Conservation (phyloP, 768 basidiomycete species). For the Trametes cingulata region DNA sequence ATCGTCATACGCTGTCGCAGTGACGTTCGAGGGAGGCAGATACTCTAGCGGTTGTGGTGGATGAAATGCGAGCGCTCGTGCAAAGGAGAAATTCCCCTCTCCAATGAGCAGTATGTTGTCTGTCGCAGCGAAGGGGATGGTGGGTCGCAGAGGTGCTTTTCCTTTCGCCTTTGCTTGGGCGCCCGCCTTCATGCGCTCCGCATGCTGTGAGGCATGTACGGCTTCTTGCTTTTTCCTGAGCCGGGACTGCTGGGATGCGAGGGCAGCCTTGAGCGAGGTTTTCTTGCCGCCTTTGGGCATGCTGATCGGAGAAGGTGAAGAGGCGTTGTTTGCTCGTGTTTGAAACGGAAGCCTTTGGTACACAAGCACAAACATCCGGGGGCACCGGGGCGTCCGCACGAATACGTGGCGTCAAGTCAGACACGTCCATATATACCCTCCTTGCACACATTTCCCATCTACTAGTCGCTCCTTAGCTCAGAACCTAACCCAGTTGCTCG, state of each 20-base stretch:
- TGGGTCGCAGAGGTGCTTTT: conserved; percentile 40
- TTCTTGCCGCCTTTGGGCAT: conserved; percentile 44
- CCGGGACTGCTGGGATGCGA: conserved; percentile 69
- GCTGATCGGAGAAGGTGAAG: conserved; percentile 8
- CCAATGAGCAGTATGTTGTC: conserved; percentile 80
- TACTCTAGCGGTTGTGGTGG: conserved; percentile 47
- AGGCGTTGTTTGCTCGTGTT: conserved; percentile 25
- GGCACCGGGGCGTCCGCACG: background rate
- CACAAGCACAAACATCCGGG: conserved; percentile 22
- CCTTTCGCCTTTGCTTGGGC: conserved; percentile 42
- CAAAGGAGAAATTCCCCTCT: conserved; percentile 95
- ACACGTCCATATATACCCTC: conserved; percentile 15
- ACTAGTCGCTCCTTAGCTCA: conserved; percentile 35
- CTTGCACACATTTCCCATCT: background rate
- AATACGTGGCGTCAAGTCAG: conserved; percentile 15
- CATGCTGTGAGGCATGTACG: conserved; percentile 50
- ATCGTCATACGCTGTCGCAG: conserved; percentile 85
- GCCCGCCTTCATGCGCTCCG: conserved; percentile 38
- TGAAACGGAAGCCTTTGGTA: conserved; percentile 26
- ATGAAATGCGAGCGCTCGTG: conserved; percentile 64
- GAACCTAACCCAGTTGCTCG: background rate
- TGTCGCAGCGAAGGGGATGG: conserved; percentile 63
- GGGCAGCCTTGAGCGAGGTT: conserved; percentile 58
- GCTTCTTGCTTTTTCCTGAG: conserved; percentile 60
- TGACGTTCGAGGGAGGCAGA: conserved; percentile 66